These are phyloP conservation scores for Pseudoturritis turrita DNA, from an alignment of 345 rosid genomes.

Conservation along the genomic window DNA sequence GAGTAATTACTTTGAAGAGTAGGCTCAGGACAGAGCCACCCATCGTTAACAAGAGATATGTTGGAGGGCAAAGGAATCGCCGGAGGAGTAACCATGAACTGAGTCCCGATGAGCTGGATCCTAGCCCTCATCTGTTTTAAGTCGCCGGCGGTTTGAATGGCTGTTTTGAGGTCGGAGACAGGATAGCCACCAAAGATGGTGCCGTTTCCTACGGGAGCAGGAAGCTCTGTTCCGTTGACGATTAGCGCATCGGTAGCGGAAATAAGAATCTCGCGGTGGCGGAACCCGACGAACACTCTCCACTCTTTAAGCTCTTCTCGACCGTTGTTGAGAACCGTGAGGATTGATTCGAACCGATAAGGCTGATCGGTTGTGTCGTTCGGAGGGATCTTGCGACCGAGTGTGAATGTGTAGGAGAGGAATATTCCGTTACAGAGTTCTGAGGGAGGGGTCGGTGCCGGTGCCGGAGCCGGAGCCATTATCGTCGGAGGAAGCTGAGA, in stretches of 20 bases:
- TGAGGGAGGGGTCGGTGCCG: conserved; percentile 39
- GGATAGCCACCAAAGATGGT: conserved; percentile 79
- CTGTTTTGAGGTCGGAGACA: conserved; percentile 64
- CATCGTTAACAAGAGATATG: conserved; percentile 77
- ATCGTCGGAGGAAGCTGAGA: conserved; percentile 35
- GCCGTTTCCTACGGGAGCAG: conserved; percentile 75
- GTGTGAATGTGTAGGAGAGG: conserved; percentile 50
- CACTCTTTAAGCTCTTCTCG: conserved; percentile 69
- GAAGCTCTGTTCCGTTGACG: conserved; percentile 66
- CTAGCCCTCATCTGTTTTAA: conserved; percentile 60
- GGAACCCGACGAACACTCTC: conserved; percentile 71
- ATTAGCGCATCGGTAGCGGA: conserved; percentile 66
- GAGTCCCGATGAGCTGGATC: conserved; percentile 72
- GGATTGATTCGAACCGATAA: conserved; percentile 74
- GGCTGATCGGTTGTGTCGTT: conserved; percentile 60
- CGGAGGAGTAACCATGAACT: conserved; percentile 69
- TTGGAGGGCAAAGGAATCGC: conserved; percentile 59
- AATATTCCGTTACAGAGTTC: conserved; percentile 69
- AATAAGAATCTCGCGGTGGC: conserved; percentile 58
- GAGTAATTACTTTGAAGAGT: conserved; percentile 27
- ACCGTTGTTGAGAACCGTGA: conserved; percentile 69
- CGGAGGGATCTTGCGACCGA: conserved; percentile 66
- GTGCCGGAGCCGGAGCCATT: conserved; percentile 23
- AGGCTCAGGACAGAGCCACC: conserved; percentile 57
- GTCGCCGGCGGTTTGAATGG: conserved; percentile 90